Evolutionary conservation across 2,329 filamentous ascomycete genomes (phyloP), one percentile per base, ranked within the genome.

Genomic region (Talaromyces sp.): DNA sequence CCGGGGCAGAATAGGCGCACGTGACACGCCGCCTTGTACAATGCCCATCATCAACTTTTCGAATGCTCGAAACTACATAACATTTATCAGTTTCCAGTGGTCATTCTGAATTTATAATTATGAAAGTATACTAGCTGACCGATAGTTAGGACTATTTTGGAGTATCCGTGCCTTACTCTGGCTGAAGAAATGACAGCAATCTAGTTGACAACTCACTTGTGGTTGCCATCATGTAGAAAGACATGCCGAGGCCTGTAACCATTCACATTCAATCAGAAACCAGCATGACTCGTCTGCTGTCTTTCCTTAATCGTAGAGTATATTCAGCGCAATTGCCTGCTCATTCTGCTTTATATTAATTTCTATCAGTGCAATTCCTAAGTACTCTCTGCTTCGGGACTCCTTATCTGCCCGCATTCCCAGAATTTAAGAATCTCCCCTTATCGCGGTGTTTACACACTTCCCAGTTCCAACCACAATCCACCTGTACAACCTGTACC

Each of bases 221-320:
- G 6, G 6, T 46, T 46, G 21, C 25, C 52, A 7, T 23, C 31
- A 5, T 35, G 16, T 21, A 28, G 40, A 3, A 42, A 42, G 14
- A 57, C 54, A 57, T 40, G 54, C 54, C 54, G 35, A 28, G 54
- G 54, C 54, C 37, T 57, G 54, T 18, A 28, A 23, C 37, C 54
- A 28, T 40, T 40, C 16, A 42, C 33, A 40, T 40, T 40, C 54
- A 57, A 42, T 31, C 35, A 57, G 14, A 40, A 40, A 18, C 16
- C 35, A 56, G 3, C 48, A 54, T 9, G n/a, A 54, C 50, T 54
- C n/a, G 28, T 7, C n/a, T 33, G 5, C 37, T 21, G n/a, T 9
- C 11, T 23, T 35, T 14, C 44, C n/a, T 37, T 31, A 37, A 37
- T 54, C n/a, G n/a, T 35, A 37, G 0, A 54, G 31, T 28, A 6